phyloP scores from a whole-genome alignment of 768 basidiomycete genomes.

The Austroboletus eburneus region DNA sequence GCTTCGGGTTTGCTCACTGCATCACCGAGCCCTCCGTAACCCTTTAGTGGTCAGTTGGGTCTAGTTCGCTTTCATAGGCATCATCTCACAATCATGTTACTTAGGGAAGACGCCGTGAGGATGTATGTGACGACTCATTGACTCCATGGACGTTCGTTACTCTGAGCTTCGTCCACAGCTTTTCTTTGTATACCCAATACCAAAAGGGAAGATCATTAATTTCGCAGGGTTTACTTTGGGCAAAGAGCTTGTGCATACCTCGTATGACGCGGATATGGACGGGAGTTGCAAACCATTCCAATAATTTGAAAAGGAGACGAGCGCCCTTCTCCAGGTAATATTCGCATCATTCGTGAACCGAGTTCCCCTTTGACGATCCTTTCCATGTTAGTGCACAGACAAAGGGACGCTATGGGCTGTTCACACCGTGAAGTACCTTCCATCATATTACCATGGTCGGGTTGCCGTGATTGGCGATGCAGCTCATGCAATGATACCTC shows the following conservation, averaged over 20 bases:
- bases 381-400: slow-evolving; percentile 43
- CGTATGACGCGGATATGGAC: slow-evolving; percentile 26
- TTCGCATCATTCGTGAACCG: not conserved
- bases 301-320: slow-evolving; percentile 58
- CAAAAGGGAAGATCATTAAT: slow-evolving; percentile 55
- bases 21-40: slow-evolving; percentile 43
- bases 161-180: slow-evolving; percentile 36
- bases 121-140: too few relatives aligned
- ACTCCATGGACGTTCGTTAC: not conserved
- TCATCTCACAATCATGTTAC: slow-evolving; percentile 39
- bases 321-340: slow-evolving; percentile 51
- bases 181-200: slow-evolving; percentile 58
- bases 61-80: not conserved
- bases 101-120: slow-evolving; percentile 48
- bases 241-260: slow-evolving; percentile 50
- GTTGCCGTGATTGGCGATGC: slow-evolving; percentile 48
- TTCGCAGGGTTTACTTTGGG: slow-evolving; percentile 53
- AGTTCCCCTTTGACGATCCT: slow-evolving; percentile 5
- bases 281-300: slow-evolving; percentile 39
- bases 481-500: slow-evolving; percentile 41
- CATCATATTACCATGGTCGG: slow-evolving; percentile 46
- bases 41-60: slow-evolving; percentile 42
- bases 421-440: slow-evolving; percentile 50
- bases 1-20: slow-evolving; percentile 38
- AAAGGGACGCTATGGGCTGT: slow-evolving; percentile 59